Evolutionary conservation across 2,329 filamentous ascomycete genomes (phyloP).

Genomic region (Orbilia blumenaviensis): DNA sequence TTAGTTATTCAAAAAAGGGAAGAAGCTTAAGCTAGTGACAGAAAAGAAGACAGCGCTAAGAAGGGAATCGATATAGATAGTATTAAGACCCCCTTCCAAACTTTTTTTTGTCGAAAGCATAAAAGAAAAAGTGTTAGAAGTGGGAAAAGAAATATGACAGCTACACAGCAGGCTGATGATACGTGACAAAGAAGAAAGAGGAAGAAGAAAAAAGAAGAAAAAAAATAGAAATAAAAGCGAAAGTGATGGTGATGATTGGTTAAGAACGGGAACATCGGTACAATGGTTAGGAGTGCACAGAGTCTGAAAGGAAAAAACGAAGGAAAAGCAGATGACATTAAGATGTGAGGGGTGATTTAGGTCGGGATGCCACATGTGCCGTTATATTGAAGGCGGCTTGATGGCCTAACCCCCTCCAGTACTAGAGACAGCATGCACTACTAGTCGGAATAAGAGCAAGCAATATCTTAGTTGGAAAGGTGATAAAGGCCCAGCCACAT

Average conservation of each 20-base stretch:
- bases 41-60: neutral
- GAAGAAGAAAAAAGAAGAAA: neutral
- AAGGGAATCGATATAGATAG: neutral
- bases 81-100: constrained; percentile 6
- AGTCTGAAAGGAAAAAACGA: neutral
- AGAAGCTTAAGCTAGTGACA: neutral
- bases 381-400: neutral
- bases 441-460: no score
- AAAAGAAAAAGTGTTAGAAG: neutral
- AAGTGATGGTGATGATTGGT: neutral
- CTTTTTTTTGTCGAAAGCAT: neutral
- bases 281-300: neutral
- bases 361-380: neutral
- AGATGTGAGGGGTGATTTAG: neutral
- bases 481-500: neutral
- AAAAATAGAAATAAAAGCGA: neutral
- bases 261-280: neutral
- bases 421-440: no score
- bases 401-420: no score
- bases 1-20: neutral
- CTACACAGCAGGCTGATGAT: neutral
- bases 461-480: neutral
- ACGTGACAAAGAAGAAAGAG: neutral
- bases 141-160: neutral
- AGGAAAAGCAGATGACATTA: neutral